Percentiles rank a stretch among this genome's conserved stretches.
Evolutionary conservation across 306 rosid genomes (phyloP).

Genomic region (Cajanus cajan): DNA sequence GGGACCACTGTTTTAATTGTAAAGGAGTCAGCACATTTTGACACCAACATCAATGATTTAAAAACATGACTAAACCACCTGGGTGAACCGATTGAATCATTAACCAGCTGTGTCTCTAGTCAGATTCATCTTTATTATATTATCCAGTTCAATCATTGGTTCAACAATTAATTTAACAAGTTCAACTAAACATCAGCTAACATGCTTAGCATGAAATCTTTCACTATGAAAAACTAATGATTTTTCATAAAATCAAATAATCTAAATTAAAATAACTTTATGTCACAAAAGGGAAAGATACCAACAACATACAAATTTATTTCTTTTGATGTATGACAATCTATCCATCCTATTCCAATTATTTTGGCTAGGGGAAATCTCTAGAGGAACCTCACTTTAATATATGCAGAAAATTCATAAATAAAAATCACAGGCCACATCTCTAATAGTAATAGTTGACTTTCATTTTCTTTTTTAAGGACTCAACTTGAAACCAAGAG

Average conservation of each 20-base stretch:
- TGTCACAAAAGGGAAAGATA: background rate
- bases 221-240: slow-evolving; percentile 10
- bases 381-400: slow-evolving; percentile 4
- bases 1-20: slow-evolving; percentile 66
- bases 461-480: background rate
- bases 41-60: background rate
- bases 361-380: slow-evolving; percentile 9
- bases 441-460: background rate
- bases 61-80: background rate
- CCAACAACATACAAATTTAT: background rate
- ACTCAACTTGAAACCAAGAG: background rate
- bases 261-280: slow-evolving; percentile 10
- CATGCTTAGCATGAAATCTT: slow-evolving; percentile 7
- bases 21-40: slow-evolving; percentile 18
- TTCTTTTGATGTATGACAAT: background rate
- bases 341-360: background rate
- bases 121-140: background rate
- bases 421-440: background rate
- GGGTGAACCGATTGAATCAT: background rate
- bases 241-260: background rate
- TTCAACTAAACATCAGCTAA: background rate
- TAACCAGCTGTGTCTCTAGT: background rate
- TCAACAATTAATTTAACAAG: background rate
- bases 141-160: background rate
- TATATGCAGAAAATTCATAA: background rate